These are phyloP conservation scores for Camellia sinensis DNA, from an alignment of 148 eudicot species.

Conservation along the genomic window DNA sequence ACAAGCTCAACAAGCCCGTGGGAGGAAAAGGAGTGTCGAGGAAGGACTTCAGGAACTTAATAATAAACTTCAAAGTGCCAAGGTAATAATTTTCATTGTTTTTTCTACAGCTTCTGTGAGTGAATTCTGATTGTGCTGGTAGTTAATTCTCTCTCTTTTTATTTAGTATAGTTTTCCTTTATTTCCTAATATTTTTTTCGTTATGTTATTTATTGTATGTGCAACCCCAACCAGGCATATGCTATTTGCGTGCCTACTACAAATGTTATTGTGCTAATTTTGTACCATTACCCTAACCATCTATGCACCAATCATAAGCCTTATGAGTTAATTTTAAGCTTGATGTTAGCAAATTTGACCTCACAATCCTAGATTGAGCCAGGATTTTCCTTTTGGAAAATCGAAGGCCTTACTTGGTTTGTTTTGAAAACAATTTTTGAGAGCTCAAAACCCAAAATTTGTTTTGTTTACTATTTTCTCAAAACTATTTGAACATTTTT, in stretches of 20 bases:
- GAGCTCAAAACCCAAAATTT: no score
- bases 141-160: neutral
- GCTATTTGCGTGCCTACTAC: neutral
- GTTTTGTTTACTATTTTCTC: no score
- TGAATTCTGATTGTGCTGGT: neutral
- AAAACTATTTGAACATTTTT: no score
- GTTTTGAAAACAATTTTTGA: no score
- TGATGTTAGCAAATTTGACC: neutral
- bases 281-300: neutral
- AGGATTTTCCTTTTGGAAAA: neutral
- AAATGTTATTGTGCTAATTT: neutral
- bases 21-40: conserved; percentile 57
- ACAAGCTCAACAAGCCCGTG: conserved; percentile 40
- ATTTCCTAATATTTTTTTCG: neutral
- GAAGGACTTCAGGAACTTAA: conserved; percentile 36
- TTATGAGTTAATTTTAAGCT: neutral
- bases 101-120: neutral
- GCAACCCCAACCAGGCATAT: neutral
- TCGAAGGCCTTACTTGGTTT: no score
- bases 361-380: neutral
- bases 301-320: neutral
- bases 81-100: conserved; percentile 42
- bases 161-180: neutral
- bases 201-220: neutral
- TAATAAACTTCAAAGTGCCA: conserved; percentile 36